Conservation (phyloP, 495 filamentous ascomycete species). For the Talaromyces proteolyticus region DNA sequence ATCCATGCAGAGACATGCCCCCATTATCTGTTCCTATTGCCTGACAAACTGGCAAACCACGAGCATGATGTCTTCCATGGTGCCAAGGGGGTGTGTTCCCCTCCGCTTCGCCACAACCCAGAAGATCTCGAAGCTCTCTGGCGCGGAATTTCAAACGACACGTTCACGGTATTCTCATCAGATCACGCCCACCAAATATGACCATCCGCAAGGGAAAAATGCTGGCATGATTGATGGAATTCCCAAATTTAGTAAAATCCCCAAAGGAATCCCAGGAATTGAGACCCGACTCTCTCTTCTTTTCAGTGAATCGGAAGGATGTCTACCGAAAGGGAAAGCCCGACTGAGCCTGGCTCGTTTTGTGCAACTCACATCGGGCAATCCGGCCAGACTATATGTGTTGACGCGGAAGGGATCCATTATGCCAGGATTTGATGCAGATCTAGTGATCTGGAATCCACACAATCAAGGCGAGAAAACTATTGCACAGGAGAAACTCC, state of each 20-base stretch:
- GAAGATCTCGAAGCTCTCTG: slow-evolving; percentile 37
- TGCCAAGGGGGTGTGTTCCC: slow-evolving; percentile 44
- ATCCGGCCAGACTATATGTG: slow-evolving; percentile 57
- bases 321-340: slow-evolving; percentile 13
- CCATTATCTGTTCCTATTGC: slow-evolving; percentile 55
- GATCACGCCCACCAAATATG: slow-evolving; percentile 35
- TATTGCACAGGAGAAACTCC: slow-evolving; percentile 29
- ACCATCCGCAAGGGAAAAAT: slow-evolving; percentile 31
- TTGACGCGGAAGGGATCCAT: slow-evolving; percentile 51
- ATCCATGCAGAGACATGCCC: slow-evolving; percentile 61
- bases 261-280: slow-evolving; percentile 54
- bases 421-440: slow-evolving; percentile 45
- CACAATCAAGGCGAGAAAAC: slow-evolving; percentile 8
- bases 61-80: slow-evolving; percentile 40
- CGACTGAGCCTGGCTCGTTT: slow-evolving; percentile 46
- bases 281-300: slow-evolving; percentile 45
- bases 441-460: slow-evolving; percentile 39
- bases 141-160: slow-evolving; percentile 36
- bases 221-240: slow-evolving; percentile 12
- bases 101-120: slow-evolving; percentile 27
- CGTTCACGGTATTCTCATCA: slow-evolving; percentile 38
- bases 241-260: slow-evolving; percentile 30
- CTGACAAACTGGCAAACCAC: slow-evolving; percentile 35
- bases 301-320: not conserved
- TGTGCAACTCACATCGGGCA: slow-evolving; percentile 51